These are phyloP conservation scores for Stephanodiscus minutulus DNA, from an alignment of 108 stramenopile genomes.

Conservation along the genomic window DNA sequence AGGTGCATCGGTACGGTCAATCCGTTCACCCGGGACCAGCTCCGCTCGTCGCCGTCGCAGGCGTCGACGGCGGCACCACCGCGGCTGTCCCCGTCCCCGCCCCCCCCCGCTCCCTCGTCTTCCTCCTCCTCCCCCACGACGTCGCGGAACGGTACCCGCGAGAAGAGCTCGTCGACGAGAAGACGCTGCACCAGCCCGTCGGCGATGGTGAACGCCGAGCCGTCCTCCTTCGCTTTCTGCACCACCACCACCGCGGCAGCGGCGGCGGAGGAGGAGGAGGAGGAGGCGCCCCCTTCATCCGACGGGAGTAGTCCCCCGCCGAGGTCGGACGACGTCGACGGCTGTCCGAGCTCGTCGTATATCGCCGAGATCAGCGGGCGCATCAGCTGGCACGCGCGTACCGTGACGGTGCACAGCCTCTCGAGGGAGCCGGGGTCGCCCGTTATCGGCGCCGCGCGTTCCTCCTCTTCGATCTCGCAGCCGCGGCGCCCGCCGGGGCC, in stretches of 20 bases:
- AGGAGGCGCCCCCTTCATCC: conserved; percentile 10
- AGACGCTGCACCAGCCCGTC: conserved; percentile 64
- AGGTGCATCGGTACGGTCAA: conserved; percentile 26
- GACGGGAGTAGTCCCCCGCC: no score
- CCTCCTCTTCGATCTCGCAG: no score
- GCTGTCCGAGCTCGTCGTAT: conserved; percentile 28
- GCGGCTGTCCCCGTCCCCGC: conserved; percentile 1
- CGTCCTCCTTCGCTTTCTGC: conserved; percentile 46
- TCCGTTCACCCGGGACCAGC: conserved; percentile 24
- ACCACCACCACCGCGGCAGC: not conserved
- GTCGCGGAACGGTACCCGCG: conserved; percentile 26
- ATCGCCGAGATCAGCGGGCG: conserved; percentile 48
- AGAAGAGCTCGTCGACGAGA: conserved; percentile 42
- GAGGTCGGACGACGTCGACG: conserved; percentile 16
- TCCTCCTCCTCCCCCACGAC: conserved; percentile 52
- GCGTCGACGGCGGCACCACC: conserved; percentile 4
- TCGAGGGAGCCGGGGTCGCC: conserved; percentile 34
- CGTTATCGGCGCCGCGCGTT: conserved; percentile 14
- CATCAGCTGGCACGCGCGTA: conserved; percentile 48
- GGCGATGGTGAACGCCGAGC: conserved; percentile 62
- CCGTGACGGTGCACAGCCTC: conserved; percentile 30
- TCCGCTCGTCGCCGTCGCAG: conserved; percentile 43
- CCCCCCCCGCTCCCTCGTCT: not conserved
- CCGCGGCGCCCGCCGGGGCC: no score
- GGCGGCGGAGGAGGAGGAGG: conserved; percentile 1